These are phyloP conservation scores for Fusarium bulbicola DNA, from an alignment of 2,329 filamentous ascomycete species.

Conservation along the genomic window DNA sequence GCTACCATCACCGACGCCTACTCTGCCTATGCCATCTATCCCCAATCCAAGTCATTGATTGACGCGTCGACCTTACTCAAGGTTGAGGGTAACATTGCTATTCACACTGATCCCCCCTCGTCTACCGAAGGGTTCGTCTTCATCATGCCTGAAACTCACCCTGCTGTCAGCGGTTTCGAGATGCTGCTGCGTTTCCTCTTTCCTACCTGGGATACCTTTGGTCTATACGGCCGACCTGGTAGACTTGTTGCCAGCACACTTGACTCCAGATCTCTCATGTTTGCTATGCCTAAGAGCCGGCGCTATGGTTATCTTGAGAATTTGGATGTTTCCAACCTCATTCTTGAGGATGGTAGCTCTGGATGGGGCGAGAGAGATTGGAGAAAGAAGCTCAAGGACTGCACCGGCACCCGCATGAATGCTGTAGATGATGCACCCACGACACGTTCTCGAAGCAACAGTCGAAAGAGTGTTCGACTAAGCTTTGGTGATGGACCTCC, in stretches of 20 bases:
- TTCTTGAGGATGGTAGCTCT: constrained; percentile 79
- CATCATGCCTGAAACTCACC: constrained; percentile 93
- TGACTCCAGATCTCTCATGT: constrained; percentile 93
- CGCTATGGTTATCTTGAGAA: constrained; percentile 92
- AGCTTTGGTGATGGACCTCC: constrained; percentile 54
- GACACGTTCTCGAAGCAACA: constrained; percentile 61
- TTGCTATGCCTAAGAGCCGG: constrained; percentile 90
- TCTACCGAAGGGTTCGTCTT: constrained; percentile 94
- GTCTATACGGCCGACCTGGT: constrained; percentile 87
- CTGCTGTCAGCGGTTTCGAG: constrained; percentile 93
- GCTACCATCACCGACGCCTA: constrained; percentile 92
- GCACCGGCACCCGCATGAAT: constrained; percentile 82
- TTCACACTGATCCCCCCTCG: constrained; percentile 81
- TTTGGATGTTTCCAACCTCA: constrained; percentile 82
- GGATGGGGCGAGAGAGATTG: constrained; percentile 88
- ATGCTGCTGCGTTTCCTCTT: constrained; percentile 94
- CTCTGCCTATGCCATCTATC: constrained; percentile 94
- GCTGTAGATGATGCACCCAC: constrained; percentile 61
- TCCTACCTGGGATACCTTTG: constrained; percentile 92
- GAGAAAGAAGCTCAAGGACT: constrained; percentile 87
- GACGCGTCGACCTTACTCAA: constrained; percentile 95
- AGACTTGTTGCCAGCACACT: constrained; percentile 87
- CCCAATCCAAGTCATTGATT: constrained; percentile 91
- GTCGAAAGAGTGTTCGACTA: constrained; percentile 65
- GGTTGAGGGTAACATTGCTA: constrained; percentile 88